Conservation (phyloP, 108 stramenopile genomes). For the Seminavis robusta region DNA sequence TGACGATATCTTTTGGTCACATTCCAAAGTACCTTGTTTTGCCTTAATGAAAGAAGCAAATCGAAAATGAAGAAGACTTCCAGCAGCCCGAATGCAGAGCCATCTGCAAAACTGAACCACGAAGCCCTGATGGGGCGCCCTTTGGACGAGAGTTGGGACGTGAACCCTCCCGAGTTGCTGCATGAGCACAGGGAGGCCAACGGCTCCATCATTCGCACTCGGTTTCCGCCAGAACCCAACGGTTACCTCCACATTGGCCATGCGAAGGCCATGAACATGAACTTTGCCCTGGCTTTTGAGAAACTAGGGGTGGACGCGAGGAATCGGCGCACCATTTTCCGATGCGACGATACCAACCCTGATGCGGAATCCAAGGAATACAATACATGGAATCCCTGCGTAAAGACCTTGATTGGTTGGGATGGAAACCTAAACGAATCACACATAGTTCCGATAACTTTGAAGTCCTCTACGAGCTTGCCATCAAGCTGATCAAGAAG, state of each 20-base stretch:
- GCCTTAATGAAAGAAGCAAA: no score
- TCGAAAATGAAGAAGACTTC: no score
- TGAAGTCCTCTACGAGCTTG: slow-evolving; percentile 79
- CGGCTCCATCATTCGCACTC: slow-evolving; percentile 80
- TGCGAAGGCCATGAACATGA: slow-evolving; percentile 98
- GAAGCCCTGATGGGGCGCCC: no score
- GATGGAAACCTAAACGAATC: slow-evolving; percentile 83
- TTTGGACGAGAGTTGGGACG: no score
- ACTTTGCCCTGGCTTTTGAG: slow-evolving; percentile 93
- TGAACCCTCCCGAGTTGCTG: slow-evolving; percentile 78
- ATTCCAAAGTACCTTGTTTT: no score
- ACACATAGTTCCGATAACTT: slow-evolving; percentile 96
- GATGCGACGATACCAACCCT: slow-evolving; percentile 99
- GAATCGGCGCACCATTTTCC: slow-evolving; percentile 82
- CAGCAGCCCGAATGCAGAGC: no score
- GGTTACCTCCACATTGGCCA: slow-evolving; percentile 98
- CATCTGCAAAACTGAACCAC: no score
- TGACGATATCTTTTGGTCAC: no score
- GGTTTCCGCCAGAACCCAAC: slow-evolving; percentile 84
- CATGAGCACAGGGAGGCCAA: slow-evolving; percentile 75
- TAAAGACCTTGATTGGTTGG: slow-evolving; percentile 76
- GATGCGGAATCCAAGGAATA: slow-evolving; percentile 99
- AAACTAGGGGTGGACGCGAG: slow-evolving; percentile 79
- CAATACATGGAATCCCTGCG: slow-evolving; percentile 92
- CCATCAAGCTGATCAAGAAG: slow-evolving; percentile 81